Evolutionary conservation across 257 asterid genomes (phyloP).

Genomic region (Henckelia pumila): DNA sequence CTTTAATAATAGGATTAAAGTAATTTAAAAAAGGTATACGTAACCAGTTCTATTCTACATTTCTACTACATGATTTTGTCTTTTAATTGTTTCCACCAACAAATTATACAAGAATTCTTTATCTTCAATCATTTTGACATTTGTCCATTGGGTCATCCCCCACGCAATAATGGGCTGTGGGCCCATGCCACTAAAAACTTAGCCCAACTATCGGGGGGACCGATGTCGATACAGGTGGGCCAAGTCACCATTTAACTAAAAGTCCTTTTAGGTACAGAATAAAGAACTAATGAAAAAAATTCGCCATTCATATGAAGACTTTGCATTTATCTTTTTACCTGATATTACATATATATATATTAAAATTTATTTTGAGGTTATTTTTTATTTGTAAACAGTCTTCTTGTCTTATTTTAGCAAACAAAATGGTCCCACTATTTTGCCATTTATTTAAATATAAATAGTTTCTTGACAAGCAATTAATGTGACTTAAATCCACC

Average conservation of each 20-base stretch:
- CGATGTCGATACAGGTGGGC: neutral
- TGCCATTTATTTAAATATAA: too few relatives aligned
- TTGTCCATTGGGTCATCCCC: neutral
- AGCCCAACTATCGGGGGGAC: neutral
- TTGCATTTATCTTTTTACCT: neutral
- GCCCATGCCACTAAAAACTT: neutral
- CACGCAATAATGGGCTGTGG: slow-evolving; percentile 5
- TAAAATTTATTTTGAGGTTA: neutral
- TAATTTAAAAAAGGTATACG: too few relatives aligned
- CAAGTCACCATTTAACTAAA: neutral
- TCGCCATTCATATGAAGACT: slow-evolving; percentile 21
- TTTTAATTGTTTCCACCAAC: too few relatives aligned
- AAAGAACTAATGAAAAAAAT: slow-evolving; percentile 15
- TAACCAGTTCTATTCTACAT: too few relatives aligned
- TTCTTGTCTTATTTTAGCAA: neutral
- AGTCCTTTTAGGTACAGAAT: slow-evolving; percentile 7
- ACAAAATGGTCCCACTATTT: neutral
- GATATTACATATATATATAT: too few relatives aligned
- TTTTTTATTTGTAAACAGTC: neutral
- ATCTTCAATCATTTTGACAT: neutral
- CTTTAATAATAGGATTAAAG: too few relatives aligned
- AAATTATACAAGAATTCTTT: too few relatives aligned
- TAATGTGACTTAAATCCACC: neutral
- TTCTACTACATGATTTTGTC: too few relatives aligned
- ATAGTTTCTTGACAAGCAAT: neutral